These are phyloP conservation scores for Danielia oregonensis DNA, from an alignment of 805 yeast genomes.

Conservation along the genomic window DNA sequence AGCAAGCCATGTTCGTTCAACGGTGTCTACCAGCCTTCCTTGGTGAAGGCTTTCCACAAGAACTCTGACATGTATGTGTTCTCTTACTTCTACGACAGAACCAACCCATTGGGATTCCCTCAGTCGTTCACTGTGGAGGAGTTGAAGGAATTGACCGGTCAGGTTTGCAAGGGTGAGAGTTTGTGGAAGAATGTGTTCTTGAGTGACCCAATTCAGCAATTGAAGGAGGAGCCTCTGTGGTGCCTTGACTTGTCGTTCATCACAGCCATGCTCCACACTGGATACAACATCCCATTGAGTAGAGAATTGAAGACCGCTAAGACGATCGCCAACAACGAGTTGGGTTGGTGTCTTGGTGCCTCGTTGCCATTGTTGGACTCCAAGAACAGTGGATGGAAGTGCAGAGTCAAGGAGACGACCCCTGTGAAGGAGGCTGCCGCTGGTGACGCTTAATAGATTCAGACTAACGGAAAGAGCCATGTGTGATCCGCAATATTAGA, in stretches of 20 bases:
- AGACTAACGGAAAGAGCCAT: no score
- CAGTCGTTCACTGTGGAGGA: constrained; percentile 81
- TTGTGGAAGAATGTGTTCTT: constrained; percentile 71
- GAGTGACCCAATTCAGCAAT: constrained; percentile 61
- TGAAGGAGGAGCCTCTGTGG: constrained; percentile 85
- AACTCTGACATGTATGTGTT: constrained; percentile 81
- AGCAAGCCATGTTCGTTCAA: constrained; percentile 89
- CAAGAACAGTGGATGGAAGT: constrained; percentile 61
- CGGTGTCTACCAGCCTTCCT: constrained; percentile 95
- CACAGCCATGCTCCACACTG: constrained; percentile 87
- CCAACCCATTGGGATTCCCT: constrained; percentile 94
- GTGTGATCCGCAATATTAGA: no score
- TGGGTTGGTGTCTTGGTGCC: constrained; percentile 99
- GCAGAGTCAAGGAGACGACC: constrained; percentile 38
- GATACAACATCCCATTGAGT: constrained; percentile 87
- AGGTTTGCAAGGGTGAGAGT: constrained; percentile 81
- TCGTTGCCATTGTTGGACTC: constrained; percentile 83
- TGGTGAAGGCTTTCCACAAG: constrained; percentile 69
- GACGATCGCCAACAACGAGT: constrained; percentile 81
- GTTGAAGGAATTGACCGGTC: constrained; percentile 71
- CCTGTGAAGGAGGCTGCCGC: no score
- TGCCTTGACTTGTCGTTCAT: constrained; percentile 90
- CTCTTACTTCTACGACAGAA: constrained; percentile 93
- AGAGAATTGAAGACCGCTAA: constrained; percentile 92
- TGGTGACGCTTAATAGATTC: no score